Conservation (phyloP, 345 rosid genomes). For the Rhodamnia argentea region DNA sequence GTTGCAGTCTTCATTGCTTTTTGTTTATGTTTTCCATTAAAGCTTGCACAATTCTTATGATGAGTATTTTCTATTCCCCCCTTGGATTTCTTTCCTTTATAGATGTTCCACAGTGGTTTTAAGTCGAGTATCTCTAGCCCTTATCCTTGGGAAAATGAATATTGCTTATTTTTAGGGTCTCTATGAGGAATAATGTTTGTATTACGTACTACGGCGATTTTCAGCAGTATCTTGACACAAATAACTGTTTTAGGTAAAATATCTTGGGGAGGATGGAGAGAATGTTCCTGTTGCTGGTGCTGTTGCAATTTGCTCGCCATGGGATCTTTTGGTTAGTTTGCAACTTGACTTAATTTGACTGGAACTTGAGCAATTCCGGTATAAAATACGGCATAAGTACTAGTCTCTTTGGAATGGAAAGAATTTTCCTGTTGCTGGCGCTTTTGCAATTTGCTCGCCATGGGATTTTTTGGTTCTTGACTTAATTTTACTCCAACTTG, state of each 20-base stretch:
- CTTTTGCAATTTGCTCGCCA: neutral
- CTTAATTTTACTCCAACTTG: neutral
- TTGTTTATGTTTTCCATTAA: neutral
- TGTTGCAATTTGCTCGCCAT: slow-evolving; percentile 75
- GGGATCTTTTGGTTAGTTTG: slow-evolving; percentile 89
- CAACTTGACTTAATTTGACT: neutral
- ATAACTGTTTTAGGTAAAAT: slow-evolving; percentile 55
- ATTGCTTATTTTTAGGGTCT: neutral
- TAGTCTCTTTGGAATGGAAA: neutral
- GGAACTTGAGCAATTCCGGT: neutral
- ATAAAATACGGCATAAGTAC: neutral
- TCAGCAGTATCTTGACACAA: neutral
- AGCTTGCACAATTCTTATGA: neutral
- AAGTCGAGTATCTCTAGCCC: neutral
- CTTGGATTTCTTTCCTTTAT: neutral
- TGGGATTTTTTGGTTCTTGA: neutral
- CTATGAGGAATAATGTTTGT: neutral
- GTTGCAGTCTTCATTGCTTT: neutral
- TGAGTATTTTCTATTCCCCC: neutral
- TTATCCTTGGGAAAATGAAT: neutral
- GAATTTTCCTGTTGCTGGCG: neutral
- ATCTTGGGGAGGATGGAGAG: slow-evolving; percentile 84
- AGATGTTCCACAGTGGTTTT: neutral
- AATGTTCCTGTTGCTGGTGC: slow-evolving; percentile 70
- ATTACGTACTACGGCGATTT: neutral